Percentiles rank a stretch among this genome's conserved stretches.
phyloP scores from a whole-genome alignment of 1,284 basidiomycete genomes.

The Puccinia hordei region DNA sequence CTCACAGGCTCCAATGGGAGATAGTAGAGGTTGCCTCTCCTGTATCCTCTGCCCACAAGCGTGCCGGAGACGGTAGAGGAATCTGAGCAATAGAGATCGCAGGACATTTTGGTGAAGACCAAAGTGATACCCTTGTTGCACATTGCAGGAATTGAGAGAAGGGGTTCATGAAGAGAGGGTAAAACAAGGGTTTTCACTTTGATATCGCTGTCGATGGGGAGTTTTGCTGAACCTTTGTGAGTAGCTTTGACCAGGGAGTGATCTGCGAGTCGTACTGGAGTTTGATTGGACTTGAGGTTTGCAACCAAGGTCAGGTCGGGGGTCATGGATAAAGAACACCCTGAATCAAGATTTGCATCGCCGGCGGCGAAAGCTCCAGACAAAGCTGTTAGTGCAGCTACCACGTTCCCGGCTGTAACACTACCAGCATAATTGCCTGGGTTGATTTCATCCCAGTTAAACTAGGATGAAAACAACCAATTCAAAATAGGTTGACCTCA shows the following conservation, averaged over 20 bases:
- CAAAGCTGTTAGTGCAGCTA: background rate
- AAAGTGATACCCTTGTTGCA: constrained; percentile 2
- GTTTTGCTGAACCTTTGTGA: background rate
- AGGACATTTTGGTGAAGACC: background rate
- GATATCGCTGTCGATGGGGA: background rate
- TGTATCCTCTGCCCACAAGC: background rate
- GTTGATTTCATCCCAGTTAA: no score
- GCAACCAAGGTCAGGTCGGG: background rate
- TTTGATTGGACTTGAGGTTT: background rate
- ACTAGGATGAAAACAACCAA: no score
- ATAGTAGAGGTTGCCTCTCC: constrained; percentile 6
- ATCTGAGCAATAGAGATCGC: background rate
- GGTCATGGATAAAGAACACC: constrained; percentile 22
- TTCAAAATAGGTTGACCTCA: no score
- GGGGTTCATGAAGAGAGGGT: constrained; percentile 11
- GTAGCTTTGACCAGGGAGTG: background rate
- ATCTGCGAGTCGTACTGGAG: no score
- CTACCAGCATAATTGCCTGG: no score
- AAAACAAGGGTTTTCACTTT: background rate
- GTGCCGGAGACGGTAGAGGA: background rate
- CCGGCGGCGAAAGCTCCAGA: background rate
- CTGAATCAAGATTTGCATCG: constrained; percentile 20
- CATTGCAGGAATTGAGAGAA: background rate
- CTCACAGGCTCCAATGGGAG: background rate
- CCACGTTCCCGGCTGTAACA: background rate